These are phyloP conservation scores for Fragaria nilgerrensis DNA, from an alignment of 306 rosid genomes.

Conservation along the genomic window DNA sequence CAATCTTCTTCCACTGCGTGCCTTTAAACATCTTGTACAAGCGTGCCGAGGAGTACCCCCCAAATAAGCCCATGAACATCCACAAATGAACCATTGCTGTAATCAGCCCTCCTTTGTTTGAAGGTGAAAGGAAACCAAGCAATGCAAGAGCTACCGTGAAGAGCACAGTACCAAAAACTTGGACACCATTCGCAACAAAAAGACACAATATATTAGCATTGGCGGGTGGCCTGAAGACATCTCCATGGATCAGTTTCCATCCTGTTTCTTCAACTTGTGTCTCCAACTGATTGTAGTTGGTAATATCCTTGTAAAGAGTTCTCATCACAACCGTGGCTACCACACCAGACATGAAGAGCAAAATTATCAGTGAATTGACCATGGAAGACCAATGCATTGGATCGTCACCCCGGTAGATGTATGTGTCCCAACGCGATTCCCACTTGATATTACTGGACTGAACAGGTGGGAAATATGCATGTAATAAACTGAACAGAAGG, in stretches of 20 bases:
- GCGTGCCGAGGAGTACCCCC: constrained; percentile 90
- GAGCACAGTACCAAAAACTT: constrained; percentile 81
- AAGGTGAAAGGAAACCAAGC: constrained; percentile 89
- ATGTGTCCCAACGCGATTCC: constrained; percentile 99
- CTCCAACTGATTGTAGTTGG: constrained; percentile 94
- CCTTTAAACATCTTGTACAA: constrained; percentile 97
- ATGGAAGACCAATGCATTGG: constrained; percentile 97
- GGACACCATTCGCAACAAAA: constrained; percentile 92
- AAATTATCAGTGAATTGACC: constrained; percentile 90
- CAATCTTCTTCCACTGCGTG: constrained; percentile 89
- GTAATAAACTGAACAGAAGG: background rate
- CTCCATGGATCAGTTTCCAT: constrained; percentile 98
- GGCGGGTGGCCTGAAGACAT: constrained; percentile 82
- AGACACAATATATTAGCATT: constrained; percentile 84
- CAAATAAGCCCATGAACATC: constrained; percentile 98
- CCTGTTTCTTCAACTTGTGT: constrained; percentile 99
- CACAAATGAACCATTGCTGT: constrained; percentile 94
- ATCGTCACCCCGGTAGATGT: constrained; percentile 82
- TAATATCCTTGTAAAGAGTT: constrained; percentile 90
- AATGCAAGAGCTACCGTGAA: constrained; percentile 90
- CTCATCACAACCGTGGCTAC: constrained; percentile 99
- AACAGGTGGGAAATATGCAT: background rate
- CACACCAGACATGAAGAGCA: constrained; percentile 96
- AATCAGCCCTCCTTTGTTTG: constrained; percentile 93
- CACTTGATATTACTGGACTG: constrained; percentile 92